Evolutionary conservation across 495 filamentous ascomycete species (phyloP).

Genomic region (Tuber aestivum): DNA sequence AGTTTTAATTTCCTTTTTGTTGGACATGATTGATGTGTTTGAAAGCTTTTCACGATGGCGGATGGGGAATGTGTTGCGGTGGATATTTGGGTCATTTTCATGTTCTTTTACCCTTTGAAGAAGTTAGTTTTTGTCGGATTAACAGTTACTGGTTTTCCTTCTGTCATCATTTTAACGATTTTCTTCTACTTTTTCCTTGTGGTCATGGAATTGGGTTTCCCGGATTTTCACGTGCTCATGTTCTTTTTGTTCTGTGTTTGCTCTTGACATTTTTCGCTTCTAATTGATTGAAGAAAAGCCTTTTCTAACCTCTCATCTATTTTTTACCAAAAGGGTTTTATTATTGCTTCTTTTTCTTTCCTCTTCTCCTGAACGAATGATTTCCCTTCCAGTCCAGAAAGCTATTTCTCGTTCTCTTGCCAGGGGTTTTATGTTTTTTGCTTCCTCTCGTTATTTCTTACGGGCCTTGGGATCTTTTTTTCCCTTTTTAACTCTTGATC

Average conservation of each 20-base stretch:
- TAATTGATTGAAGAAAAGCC: background rate
- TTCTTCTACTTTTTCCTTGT: slow-evolving; percentile 5
- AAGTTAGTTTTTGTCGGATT: slow-evolving; percentile 6
- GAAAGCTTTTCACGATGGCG: background rate
- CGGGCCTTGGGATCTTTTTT: background rate
- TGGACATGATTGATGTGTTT: background rate
- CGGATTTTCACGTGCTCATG: background rate
- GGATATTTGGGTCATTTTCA: slow-evolving; percentile 1
- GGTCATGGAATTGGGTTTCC: slow-evolving; percentile 5
- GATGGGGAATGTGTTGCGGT: background rate
- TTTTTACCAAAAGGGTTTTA: background rate
- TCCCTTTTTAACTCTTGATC: background rate
- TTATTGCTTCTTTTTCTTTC: background rate
- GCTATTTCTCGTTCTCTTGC: background rate
- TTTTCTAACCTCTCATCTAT: background rate
- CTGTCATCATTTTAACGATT: slow-evolving; percentile 1
- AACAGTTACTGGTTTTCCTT: background rate
- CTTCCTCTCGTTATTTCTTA: background rate
- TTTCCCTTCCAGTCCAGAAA: background rate
- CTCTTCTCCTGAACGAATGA: background rate
- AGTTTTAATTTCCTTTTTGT: slow-evolving; percentile 5
- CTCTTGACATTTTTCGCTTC: slow-evolving; percentile 1
- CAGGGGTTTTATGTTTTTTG: background rate
- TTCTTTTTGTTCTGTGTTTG: background rate
- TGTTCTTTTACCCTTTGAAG: slow-evolving; percentile 2